Base-by-base conservation (phyloP, 305 asterid genomes). In the Fraxinus greggii region DNA sequence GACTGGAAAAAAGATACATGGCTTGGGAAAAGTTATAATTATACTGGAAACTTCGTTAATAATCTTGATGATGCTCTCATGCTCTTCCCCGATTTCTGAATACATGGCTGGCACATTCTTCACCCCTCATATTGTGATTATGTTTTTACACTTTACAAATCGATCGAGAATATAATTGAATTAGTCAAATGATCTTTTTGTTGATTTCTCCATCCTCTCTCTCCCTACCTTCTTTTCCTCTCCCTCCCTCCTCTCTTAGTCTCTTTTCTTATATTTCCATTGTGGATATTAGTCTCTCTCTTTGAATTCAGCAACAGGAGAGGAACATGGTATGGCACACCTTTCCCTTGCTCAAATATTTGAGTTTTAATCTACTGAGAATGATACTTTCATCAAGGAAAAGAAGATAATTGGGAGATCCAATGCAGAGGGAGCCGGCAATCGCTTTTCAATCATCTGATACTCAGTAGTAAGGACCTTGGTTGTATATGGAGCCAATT, bases 21-120 rank as follows among this genome's bases (percentile, higher is more conserved):
- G 85, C 26, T 77, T 80, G 78, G 67, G 72, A 69, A 87, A 82
- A 84, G 88, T 84, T 9, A 88, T 90, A 84, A 73, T 85, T 56
- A 86, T 89, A 63, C 86, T 94, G 81, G 97, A 91, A 86, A 83
- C 93, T 29, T 90, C 94, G 35, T 83, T 91, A 79, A 80, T 91
- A 87, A 90, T 78, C 89, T 95, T 59, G 99, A 94, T 74, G 97
- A 92, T 56, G 90, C 87, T 40, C 76, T 92, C 78, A 56, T 94
- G 91, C 87, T 93, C 78, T 95, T 95, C 88, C 90, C 89, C 77
- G 88, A 88, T 87, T 91, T 90, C 85, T 90, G 85, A 85, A 76
- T 79, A 23, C 75, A 78, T 28, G 19, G 21, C 42, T 61, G 28
- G 63, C 40, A 35, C 61, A 19, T 9, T 35, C 65, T 74, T 56